Percentiles rank a stretch among this genome's conserved stretches.
These are phyloP conservation scores for Claviceps quebecensis DNA, from an alignment of 2,329 filamentous ascomycete species.

Conservation along the genomic window DNA sequence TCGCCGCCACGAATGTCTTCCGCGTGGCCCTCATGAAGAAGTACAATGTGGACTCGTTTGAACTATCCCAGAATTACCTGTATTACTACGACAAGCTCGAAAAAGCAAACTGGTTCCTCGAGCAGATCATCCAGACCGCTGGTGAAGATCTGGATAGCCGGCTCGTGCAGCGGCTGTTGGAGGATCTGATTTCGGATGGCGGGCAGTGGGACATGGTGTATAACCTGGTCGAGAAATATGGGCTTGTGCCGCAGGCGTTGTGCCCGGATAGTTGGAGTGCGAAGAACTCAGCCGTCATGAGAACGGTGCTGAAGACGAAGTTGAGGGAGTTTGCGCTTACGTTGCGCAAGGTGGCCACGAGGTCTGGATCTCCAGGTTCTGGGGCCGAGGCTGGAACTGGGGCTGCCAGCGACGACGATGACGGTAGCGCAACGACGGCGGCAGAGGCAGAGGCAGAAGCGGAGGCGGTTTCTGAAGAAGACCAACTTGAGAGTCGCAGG, in stretches of 20 bases:
- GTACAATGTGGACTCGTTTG: constrained; percentile 63
- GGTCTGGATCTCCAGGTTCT: too few relatives aligned
- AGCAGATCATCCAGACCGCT: constrained; percentile 65
- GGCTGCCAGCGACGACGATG: background rate
- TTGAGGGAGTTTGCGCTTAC: constrained; percentile 72
- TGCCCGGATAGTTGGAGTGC: constrained; percentile 79
- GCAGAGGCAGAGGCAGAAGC: too few relatives aligned
- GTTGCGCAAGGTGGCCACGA: constrained; percentile 34
- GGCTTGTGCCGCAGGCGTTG: constrained; percentile 66
- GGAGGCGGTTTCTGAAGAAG: too few relatives aligned
- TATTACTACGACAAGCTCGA: constrained; percentile 95
- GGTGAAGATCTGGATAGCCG: constrained; percentile 57
- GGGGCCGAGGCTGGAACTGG: background rate
- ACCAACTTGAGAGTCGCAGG: too few relatives aligned
- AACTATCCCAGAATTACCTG: constrained; percentile 76
- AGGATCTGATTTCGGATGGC: constrained; percentile 60
- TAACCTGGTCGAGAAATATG: constrained; percentile 77
- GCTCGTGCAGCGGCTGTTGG: constrained; percentile 55
- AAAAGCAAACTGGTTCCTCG: constrained; percentile 80
- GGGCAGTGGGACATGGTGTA: constrained; percentile 90
- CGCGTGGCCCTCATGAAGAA: constrained; percentile 78
- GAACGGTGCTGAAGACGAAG: constrained; percentile 66
- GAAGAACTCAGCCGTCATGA: constrained; percentile 53
- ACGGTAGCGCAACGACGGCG: background rate
- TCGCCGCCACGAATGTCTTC: constrained; percentile 84